These are phyloP conservation scores for Holtermannia corniformis DNA, from an alignment of 768 basidiomycete genomes.

Conservation along the genomic window DNA sequence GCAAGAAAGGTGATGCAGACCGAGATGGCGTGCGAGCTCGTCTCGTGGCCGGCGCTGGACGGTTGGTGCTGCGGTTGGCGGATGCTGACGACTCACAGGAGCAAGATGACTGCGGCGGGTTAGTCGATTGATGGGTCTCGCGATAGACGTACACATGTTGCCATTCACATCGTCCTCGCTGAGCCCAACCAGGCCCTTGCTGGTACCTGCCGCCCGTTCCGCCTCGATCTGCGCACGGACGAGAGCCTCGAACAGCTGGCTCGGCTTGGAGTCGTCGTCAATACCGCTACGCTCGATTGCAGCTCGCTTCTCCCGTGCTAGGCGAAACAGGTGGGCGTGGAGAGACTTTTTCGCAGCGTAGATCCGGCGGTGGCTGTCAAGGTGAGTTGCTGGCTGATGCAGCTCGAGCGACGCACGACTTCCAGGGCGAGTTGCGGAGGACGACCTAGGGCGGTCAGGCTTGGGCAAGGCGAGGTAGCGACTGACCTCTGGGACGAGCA, in stretches of 20 bases:
- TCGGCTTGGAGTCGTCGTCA: neutral
- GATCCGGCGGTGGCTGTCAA: neutral
- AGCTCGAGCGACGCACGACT: too few species aligned
- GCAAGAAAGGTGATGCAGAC: constrained; percentile 33
- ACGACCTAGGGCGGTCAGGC: neutral
- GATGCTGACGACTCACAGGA: constrained; percentile 10
- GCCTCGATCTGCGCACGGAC: constrained; percentile 19
- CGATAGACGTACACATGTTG: constrained; percentile 17
- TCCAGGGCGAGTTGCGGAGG: too few species aligned
- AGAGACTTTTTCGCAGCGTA: neutral
- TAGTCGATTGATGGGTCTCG: neutral
- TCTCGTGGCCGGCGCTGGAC: constrained; percentile 36
- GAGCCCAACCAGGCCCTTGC: constrained; percentile 13
- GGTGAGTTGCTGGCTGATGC: neutral
- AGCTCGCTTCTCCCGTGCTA: neutral
- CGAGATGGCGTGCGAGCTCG: constrained; percentile 28
- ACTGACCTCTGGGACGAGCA: constrained; percentile 6
- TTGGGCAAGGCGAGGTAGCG: neutral
- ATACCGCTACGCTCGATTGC: constrained; percentile 1
- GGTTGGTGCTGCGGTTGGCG: too few species aligned
- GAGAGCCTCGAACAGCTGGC: constrained; percentile 17
- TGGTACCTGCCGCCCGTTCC: constrained; percentile 9
- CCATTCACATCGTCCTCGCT: constrained; percentile 27
- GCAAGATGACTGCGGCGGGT: constrained; percentile 11
- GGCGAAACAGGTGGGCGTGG: neutral